Evolutionary conservation across 768 basidiomycete species (phyloP).

Genomic region (Clitopilus passeckerianus): DNA sequence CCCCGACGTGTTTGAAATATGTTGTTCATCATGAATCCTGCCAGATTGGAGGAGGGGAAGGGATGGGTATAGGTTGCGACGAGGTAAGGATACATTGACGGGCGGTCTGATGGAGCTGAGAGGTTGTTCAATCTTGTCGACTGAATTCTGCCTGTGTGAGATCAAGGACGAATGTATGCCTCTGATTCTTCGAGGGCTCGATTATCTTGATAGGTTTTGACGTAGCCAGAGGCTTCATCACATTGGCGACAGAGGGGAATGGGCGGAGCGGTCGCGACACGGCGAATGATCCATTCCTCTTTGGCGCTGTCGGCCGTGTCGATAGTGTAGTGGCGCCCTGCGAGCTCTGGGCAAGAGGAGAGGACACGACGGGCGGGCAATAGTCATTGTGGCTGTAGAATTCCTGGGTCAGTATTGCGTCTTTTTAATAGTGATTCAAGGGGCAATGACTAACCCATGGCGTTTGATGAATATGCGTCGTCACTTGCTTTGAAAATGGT

Average conservation of each 20-base stretch:
- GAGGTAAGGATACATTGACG: not conserved
- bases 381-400: constrained; percentile 34
- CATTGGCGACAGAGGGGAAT: constrained; percentile 58
- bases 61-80: not conserved
- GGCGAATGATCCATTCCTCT: constrained; percentile 53
- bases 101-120: not conserved
- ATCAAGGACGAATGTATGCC: constrained; percentile 68
- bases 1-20: not conserved
- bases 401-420: constrained; percentile 12
- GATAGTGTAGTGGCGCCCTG: constrained; percentile 20
- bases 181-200: constrained; percentile 69
- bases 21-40: not conserved
- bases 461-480: constrained; percentile 1
- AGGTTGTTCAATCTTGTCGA: constrained; percentile 39
- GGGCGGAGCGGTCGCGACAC: constrained; percentile 75
- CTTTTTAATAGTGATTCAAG: constrained; percentile 11
- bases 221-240: constrained; percentile 25
- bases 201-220: constrained; percentile 65
- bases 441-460: not conserved
- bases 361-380: constrained; percentile 54
- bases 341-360: constrained; percentile 51
- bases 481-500: not conserved
- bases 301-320: constrained; percentile 27
- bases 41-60: not conserved
- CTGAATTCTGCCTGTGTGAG: constrained; percentile 82